Conservation (phyloP, 768 basidiomycete genomes). For the Peribolospora kevripleyi region DNA sequence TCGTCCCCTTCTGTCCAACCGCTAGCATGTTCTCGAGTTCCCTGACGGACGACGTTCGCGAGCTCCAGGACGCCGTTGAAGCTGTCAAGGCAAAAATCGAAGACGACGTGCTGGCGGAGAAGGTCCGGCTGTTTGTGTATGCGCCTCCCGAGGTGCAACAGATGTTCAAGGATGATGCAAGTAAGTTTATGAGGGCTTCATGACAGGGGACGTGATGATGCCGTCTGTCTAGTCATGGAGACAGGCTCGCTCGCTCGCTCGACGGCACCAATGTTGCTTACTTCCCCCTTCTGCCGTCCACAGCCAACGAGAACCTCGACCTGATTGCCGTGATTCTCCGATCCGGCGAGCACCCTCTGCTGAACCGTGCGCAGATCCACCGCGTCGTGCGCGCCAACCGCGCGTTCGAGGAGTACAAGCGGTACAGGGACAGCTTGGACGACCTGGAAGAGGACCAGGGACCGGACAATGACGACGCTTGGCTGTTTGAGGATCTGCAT, state of each 20-base stretch:
- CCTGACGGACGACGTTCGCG: conserved; percentile 64
- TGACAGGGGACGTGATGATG: no score
- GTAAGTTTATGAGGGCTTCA: conserved; percentile 22
- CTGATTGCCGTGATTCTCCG: conserved; percentile 57
- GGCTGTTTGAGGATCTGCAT: conserved; percentile 79
- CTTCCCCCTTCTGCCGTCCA: not conserved
- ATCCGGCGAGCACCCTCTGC: conserved; percentile 33
- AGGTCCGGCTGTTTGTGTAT: conserved; percentile 61
- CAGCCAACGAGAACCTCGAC: conserved; percentile 45
- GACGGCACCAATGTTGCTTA: not conserved
- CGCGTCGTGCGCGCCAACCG: conserved; percentile 51
- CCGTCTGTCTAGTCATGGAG: no score
- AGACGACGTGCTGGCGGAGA: conserved; percentile 65
- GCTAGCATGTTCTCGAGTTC: conserved; percentile 84
- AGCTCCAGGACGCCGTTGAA: conserved; percentile 63
- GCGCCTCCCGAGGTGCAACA: conserved; percentile 73
- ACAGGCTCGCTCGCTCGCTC: no score
- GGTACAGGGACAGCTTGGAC: conserved; percentile 37
- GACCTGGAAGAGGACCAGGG: conserved; percentile 78
- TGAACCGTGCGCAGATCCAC: conserved; percentile 55
- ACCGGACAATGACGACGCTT: conserved; percentile 79
- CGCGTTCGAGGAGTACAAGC: conserved; percentile 53
- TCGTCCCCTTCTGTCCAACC: not conserved
- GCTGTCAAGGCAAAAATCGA: conserved; percentile 70
- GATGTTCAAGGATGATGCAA: conserved; percentile 52